Evolutionary conservation across 352 stramenopile species (phyloP), one percentile per base, ranked within the genome.

Genomic region (Pythium grandisporangium): DNA sequence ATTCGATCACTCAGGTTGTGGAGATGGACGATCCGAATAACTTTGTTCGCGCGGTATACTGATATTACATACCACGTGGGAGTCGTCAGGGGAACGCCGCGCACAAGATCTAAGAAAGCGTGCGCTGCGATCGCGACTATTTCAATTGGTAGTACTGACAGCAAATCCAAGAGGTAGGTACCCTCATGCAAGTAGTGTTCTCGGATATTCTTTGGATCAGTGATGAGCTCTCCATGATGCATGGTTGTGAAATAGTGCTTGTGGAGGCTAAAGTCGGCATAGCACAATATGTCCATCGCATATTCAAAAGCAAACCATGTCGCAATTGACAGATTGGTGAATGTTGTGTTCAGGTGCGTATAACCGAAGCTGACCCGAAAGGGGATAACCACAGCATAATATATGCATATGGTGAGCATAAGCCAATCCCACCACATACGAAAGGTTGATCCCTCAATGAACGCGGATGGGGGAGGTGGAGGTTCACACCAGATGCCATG

Each of bases 11-110:
- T n/a, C n/a, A n/a, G n/a, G n/a, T n/a, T n/a, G n/a, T n/a, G n/a
- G n/a, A n/a, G n/a, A n/a, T n/a, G n/a, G n/a, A n/a, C n/a, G n/a
- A n/a, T n/a, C n/a, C n/a, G n/a, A n/a, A n/a, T n/a, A n/a, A n/a
- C n/a, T n/a, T n/a, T n/a, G n/a, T n/a, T n/a, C n/a, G n/a, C n/a
- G n/a, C n/a, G n/a, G n/a, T 63, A 42, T 14, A 81, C 60, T 7
- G 66, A 45, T 22, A 85, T 48, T 8, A 58, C 61, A 26, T 72
- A 60, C 74, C 70, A 84, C 6, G 44, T 26, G 2, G 50, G 50
- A 2, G 60, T 62, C 7, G 56, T 44, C 3, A 43, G 2, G 1
- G n/a, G n/a, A n/a, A n/a, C n/a, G n/a, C n/a, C n/a, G n/a, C n/a
- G n/a, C n/a, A n/a, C n/a, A n/a, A n/a, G n/a, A 5, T 44, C 1